Conservation (phyloP, 1,284 basidiomycete species). For the Tausonia pullulans region DNA sequence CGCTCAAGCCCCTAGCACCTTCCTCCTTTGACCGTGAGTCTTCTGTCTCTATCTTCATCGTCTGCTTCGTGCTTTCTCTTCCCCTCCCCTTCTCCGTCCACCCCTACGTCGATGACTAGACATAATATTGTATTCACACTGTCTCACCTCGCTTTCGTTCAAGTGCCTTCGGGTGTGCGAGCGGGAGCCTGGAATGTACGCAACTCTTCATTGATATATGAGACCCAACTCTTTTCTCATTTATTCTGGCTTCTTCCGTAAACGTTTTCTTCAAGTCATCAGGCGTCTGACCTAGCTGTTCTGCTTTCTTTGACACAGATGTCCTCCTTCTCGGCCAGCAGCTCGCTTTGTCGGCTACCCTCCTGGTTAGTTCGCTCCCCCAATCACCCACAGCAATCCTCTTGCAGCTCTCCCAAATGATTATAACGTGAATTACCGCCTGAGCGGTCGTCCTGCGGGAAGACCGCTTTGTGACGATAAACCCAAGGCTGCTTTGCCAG, state of each 20-base stretch:
- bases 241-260: neutral
- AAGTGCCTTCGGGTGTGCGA: constrained; percentile 10
- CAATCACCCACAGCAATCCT: neutral
- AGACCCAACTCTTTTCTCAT: too few species aligned
- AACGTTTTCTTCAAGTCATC: neutral
- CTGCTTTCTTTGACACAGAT: too few species aligned
- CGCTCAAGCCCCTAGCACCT: too few species aligned
- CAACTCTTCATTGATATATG: neutral
- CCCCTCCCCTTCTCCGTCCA: neutral
- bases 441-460: constrained; percentile 3
- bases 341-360: neutral
- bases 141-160: neutral
- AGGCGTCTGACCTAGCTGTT: too few species aligned
- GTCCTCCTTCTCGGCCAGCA: neutral
- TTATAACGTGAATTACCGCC: constrained; percentile 16
- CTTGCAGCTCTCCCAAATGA: neutral
- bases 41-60: too few species aligned
- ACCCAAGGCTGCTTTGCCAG: constrained; percentile 14
- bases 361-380: neutral
- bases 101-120: too few species aligned
- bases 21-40: too few species aligned
- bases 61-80: neutral
- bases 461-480: constrained; percentile 5
- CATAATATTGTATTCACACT: too few species aligned
- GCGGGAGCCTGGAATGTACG: constrained; percentile 10